phyloP scores from a whole-genome alignment of 2,329 filamentous ascomycete species.

The Fusarium guadeloupense region DNA sequence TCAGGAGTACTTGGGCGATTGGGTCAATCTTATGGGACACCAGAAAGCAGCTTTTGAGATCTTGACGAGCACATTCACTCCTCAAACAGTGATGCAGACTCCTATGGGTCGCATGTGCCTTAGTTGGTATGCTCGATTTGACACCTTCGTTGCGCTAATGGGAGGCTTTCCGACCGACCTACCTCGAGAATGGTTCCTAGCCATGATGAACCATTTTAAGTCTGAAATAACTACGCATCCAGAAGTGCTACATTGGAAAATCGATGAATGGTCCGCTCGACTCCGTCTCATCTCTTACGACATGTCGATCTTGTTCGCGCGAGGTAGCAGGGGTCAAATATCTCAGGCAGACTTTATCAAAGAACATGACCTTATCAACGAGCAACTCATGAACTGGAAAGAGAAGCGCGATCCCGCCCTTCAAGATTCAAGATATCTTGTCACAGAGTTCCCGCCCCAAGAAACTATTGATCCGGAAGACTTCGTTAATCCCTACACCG shows the following conservation, averaged over 20 bases:
- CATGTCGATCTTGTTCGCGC: slow-evolving; percentile 80
- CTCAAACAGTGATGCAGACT: slow-evolving; percentile 76
- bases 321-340: slow-evolving; percentile 71
- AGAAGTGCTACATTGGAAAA: slow-evolving; percentile 69
- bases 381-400: slow-evolving; percentile 60
- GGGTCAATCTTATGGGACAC: slow-evolving; percentile 92
- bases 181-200: slow-evolving; percentile 79
- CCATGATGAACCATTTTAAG: slow-evolving; percentile 69
- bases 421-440: slow-evolving; percentile 67
- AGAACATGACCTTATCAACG: slow-evolving; percentile 66
- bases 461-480: slow-evolving; percentile 65
- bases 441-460: slow-evolving; percentile 69
- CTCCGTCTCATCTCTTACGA: slow-evolving; percentile 81
- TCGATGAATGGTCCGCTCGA: slow-evolving; percentile 72
- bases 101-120: slow-evolving; percentile 77
- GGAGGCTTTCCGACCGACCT: slow-evolving; percentile 80
- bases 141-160: slow-evolving; percentile 84
- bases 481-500: slow-evolving; percentile 77
- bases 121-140: slow-evolving; percentile 91
- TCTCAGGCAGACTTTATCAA: slow-evolving; percentile 69
- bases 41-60: slow-evolving; percentile 89
- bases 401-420: slow-evolving; percentile 68
- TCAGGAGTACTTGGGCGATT: slow-evolving; percentile 94
- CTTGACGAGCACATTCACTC: slow-evolving; percentile 79
- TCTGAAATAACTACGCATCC: slow-evolving; percentile 68